These are phyloP conservation scores for Tolypocladium paradoxum DNA, from an alignment of 2,329 filamentous ascomycete species.

Conservation along the genomic window DNA sequence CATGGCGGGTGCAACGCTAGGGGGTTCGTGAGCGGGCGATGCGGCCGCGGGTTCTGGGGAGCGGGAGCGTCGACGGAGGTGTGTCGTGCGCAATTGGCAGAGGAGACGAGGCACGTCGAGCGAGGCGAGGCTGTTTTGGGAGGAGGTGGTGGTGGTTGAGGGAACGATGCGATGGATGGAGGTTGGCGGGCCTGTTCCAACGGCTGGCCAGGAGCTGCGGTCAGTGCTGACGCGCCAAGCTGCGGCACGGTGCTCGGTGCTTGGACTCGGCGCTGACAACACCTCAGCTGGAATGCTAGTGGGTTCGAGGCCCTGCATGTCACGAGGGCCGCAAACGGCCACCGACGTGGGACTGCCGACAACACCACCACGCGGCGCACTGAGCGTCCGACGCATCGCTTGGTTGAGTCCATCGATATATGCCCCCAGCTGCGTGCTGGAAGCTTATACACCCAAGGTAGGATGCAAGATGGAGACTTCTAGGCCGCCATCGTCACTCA, in stretches of 20 bases:
- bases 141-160: neutral
- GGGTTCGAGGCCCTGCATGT: no score
- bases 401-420: no score
- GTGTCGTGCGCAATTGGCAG: neutral
- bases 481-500: no score
- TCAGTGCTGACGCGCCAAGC: neutral
- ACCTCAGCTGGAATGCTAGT: neutral
- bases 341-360: no score
- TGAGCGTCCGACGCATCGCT: no score
- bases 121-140: neutral
- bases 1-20: conserved; percentile 20
- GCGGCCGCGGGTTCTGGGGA: neutral
- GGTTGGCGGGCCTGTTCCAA: neutral
- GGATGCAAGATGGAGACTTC: no score
- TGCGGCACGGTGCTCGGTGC: no score
- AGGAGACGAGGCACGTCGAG: neutral
- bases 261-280: no score
- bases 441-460: no score
- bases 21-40: neutral
- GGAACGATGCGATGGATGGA: neutral
- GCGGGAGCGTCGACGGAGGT: neutral
- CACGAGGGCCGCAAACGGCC: no score
- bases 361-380: no score
- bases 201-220: neutral
- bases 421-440: no score